Evolutionary conservation across 176 grass and related monocot genomes (phyloP).

Genomic region (Avena insularis): DNA sequence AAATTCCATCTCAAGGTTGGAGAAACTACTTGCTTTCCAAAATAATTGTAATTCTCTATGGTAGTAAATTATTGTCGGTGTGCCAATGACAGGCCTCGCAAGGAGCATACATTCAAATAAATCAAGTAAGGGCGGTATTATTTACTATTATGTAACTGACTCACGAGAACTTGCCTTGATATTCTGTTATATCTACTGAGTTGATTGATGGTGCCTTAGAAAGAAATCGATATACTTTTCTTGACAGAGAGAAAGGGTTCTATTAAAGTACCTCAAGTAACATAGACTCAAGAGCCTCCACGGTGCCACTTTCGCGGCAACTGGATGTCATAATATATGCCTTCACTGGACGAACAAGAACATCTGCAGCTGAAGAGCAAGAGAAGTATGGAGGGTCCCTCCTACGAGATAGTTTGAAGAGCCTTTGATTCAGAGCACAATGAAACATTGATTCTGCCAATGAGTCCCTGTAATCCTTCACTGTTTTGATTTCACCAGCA

Average conservation of each 20-base stretch:
- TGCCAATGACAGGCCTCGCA: neutral
- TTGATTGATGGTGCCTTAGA: neutral
- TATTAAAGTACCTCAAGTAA: constrained; percentile 79
- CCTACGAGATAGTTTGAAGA: constrained; percentile 94
- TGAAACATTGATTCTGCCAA: constrained; percentile 96
- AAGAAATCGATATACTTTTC: constrained; percentile 25
- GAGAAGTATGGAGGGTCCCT: constrained; percentile 94
- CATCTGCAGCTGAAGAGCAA: constrained; percentile 92
- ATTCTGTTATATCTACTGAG: constrained; percentile 27
- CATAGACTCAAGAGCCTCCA: constrained; percentile 95
- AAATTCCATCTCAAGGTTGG: constrained; percentile 31
- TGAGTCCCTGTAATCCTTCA: constrained; percentile 92
- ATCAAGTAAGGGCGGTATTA: constrained; percentile 10
- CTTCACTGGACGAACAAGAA: constrained; percentile 86
- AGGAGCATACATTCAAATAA: constrained; percentile 4
- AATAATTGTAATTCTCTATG: constrained; percentile 3
- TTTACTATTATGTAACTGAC: neutral
- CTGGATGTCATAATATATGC: constrained; percentile 98
- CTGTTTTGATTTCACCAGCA: constrained; percentile 80
- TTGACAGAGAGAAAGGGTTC: constrained; percentile 40
- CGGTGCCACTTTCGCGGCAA: constrained; percentile 90
- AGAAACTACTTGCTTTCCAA: constrained; percentile 18
- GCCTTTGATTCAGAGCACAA: constrained; percentile 95
- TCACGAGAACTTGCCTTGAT: constrained; percentile 1
- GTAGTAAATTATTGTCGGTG: constrained; percentile 1